A percentile compares a stretch with the other conserved stretches of the same genome.
Evolutionary conservation across 768 basidiomycete species (phyloP).

Genomic region (Auriscalpium microsporum): DNA sequence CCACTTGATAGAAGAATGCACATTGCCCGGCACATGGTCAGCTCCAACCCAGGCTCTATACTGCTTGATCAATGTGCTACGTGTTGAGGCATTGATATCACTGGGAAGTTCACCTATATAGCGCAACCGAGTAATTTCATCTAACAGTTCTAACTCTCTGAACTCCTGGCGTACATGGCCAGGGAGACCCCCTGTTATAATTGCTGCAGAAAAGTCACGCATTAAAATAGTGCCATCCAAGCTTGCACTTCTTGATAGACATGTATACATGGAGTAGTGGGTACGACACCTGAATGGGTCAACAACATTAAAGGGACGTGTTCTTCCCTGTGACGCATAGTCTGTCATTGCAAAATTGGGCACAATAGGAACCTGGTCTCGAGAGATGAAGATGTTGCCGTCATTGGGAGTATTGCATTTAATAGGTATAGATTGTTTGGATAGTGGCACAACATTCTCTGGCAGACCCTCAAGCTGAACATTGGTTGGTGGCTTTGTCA

Average conservation of each 20-base stretch:
- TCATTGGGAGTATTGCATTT: slow-evolving; percentile 6
- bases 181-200: slow-evolving; percentile 7
- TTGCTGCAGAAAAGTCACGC: slow-evolving; percentile 2
- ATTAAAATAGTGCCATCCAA: slow-evolving; percentile 12
- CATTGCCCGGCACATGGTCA: not conserved
- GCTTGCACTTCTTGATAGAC: slow-evolving; percentile 14
- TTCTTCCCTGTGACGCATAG: slow-evolving; percentile 17
- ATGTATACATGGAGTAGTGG: slow-evolving; percentile 17
- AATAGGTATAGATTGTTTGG: not conserved
- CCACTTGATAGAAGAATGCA: slow-evolving; percentile 2
- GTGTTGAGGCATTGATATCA: not conserved
- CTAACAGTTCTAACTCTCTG: slow-evolving; percentile 8
- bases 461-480: slow-evolving; percentile 12
- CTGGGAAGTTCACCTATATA: not conserved
- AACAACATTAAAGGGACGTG: slow-evolving; percentile 11
- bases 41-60: not conserved
- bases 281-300: slow-evolving; percentile 7
- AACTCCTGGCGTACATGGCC: slow-evolving; percentile 15
- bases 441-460: slow-evolving; percentile 15
- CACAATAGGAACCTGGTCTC: slow-evolving; percentile 12
- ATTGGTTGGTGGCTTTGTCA: slow-evolving; percentile 2
- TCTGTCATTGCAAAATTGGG: slow-evolving; percentile 21
- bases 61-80: not conserved
- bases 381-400: not conserved
- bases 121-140: slow-evolving; percentile 5